These are phyloP conservation scores for Canariomyces notabilis DNA, from an alignment of 2,329 filamentous ascomycete species.

Conservation along the genomic window DNA sequence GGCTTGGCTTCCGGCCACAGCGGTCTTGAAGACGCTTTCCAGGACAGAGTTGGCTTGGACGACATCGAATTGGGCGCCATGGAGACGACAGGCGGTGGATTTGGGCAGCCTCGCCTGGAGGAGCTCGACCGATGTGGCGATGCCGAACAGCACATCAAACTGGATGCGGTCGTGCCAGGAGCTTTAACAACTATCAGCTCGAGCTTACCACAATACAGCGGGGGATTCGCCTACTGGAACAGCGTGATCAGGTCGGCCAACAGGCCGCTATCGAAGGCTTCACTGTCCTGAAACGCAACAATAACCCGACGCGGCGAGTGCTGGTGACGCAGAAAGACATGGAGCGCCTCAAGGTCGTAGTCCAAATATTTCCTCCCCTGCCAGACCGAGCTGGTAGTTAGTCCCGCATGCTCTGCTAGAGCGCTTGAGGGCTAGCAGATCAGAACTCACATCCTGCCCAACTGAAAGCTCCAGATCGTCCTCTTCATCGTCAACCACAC, in stretches of 20 bases:
- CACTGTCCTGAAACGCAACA: conserved; percentile 73
- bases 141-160: conserved; percentile 71
- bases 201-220: no score
- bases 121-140: conserved; percentile 76
- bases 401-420: no score
- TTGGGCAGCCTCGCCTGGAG: conserved; percentile 70
- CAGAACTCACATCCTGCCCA: conserved; percentile 42
- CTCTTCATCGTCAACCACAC: conserved; percentile 47
- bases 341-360: conserved; percentile 71
- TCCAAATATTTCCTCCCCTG: conserved; percentile 64
- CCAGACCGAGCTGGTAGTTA: not conserved
- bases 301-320: conserved; percentile 56
- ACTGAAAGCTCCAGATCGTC: conserved; percentile 38
- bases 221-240: conserved; percentile 51
- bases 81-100: conserved; percentile 60
- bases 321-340: conserved; percentile 51
- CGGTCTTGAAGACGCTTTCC: conserved; percentile 64
- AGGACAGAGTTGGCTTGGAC: conserved; percentile 67
- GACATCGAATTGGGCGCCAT: conserved; percentile 71
- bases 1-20: conserved; percentile 53
- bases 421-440: not conserved
- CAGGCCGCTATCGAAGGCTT: conserved; percentile 71
- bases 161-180: conserved; percentile 71
- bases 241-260: conserved; percentile 66
- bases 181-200: conserved; percentile 21